Conservation (phyloP, 306 rosid genomes). For the Neltuma alba region DNA sequence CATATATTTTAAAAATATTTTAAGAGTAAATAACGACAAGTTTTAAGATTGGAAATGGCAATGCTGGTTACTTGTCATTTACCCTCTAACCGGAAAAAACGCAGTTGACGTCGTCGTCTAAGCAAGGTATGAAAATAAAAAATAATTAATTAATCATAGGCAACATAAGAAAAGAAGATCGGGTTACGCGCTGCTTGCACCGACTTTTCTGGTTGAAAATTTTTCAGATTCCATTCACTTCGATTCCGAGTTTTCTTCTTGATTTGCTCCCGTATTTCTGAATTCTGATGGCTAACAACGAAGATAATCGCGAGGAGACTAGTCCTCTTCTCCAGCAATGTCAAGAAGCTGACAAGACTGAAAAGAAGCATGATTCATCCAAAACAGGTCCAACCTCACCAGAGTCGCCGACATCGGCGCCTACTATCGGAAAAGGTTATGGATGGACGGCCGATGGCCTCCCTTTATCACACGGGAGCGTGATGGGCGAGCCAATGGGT, state of each 20-base stretch:
- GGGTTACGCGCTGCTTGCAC: neutral
- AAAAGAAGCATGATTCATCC: neutral
- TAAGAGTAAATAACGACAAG: no score
- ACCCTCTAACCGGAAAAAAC: neutral
- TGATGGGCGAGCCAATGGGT: constrained; percentile 82
- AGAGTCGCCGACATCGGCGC: constrained; percentile 34
- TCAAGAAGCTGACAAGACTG: neutral
- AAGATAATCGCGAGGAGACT: constrained; percentile 57
- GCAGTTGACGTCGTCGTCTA: constrained; percentile 6
- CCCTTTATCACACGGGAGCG: constrained; percentile 76
- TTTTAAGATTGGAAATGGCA: no score
- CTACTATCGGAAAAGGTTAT: constrained; percentile 34
- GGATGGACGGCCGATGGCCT: constrained; percentile 87
- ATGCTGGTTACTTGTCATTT: no score
- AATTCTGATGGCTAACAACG: constrained; percentile 42
- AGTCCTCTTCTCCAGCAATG: constrained; percentile 68
- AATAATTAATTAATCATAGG: neutral
- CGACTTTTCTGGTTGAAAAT: neutral
- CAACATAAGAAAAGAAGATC: neutral
- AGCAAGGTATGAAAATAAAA: neutral
- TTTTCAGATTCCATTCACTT: neutral
- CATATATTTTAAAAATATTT: no score
- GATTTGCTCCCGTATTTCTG: neutral
- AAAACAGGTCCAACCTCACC: neutral
- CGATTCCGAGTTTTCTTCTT: neutral